Evolutionary conservation across 2,329 filamentous ascomycete species (phyloP), one percentile per base, ranked within the genome.

Genomic region (Alternaria postmessia): DNA sequence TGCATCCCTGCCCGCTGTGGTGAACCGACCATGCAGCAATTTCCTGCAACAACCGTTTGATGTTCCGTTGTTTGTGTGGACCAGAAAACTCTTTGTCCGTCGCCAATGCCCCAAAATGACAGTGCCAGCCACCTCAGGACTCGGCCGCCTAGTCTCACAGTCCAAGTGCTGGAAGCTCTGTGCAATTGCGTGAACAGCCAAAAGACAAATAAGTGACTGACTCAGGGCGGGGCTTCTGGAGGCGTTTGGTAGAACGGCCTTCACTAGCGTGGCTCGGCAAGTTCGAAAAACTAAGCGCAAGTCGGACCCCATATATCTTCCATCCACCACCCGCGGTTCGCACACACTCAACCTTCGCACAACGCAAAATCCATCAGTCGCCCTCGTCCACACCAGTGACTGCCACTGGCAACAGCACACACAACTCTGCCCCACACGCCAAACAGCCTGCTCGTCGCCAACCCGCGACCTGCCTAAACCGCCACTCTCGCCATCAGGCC

Each of bases 401-500:
- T 48, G 56, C 52, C 67, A 65, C 69, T 67, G 68, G 67, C 57
- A 67, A 38, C 52, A 51, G 48, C 38, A 57, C 52, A 39, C 36
- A 7, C 42, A n/a, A 41, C 18, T 34, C 41, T 49, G 16, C 26
- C 34, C 36, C 7, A 36, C 12, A 22, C 60, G 52, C 36, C 43
- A 32, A 42, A 48, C 43, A 32, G 38, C 43, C 57, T 58, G 51
- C 65, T 60, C 57, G 71, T 71, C 71, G 73, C 72, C 62, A 54
- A 18, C 65, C 65, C 63, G 68, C 72, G 71, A 69, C 74, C 63
- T 69, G 57, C 66, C 66, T 65, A 66, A 75, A 65, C 73, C 75
- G 76, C 75, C 76, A 76, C 75, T 62, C 65, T 64, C 49, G 70
- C 70, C 70, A 63, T 51, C 53, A 61, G 72, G 66, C 65, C 62